Percentiles rank a stretch among this genome's conserved stretches.
Evolutionary conservation across 1,284 basidiomycete species (phyloP).

Genomic region (Tilletia setariae): DNA sequence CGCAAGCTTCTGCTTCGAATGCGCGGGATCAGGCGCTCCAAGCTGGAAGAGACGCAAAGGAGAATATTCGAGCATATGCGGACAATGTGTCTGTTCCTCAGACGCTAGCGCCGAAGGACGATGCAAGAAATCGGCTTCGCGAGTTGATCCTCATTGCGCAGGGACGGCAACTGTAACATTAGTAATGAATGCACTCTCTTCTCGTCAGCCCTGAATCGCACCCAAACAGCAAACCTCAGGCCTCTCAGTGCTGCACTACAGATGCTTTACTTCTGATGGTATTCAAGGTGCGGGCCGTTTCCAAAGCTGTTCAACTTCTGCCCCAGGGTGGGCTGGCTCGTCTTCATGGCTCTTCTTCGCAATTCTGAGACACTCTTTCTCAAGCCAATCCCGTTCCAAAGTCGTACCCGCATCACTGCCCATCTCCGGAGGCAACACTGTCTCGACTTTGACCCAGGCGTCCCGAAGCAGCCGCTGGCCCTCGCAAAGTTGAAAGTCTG

Average conservation of each 20-base stretch:
- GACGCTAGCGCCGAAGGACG: neutral
- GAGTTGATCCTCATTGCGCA: neutral
- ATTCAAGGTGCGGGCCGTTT: neutral
- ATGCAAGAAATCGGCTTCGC: constrained; percentile 3
- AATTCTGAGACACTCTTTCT: constrained; percentile 38
- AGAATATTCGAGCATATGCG: too few species aligned
- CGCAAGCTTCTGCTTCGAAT: neutral
- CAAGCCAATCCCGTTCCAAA: constrained; percentile 20
- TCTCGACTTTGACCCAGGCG: constrained; percentile 72
- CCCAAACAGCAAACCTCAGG: too few species aligned
- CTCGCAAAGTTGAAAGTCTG: constrained; percentile 81
- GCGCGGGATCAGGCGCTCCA: neutral
- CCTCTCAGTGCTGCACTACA: too few species aligned
- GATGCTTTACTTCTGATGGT: too few species aligned
- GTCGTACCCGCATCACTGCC: constrained; percentile 55
- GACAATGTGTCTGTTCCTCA: too few species aligned
- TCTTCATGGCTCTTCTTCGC: constrained; percentile 35
- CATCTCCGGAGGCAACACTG: constrained; percentile 60
- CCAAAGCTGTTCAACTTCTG: neutral
- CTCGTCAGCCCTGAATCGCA: too few species aligned
- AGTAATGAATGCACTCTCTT: too few species aligned
- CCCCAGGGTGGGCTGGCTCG: constrained; percentile 1
- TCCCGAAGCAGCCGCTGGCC: constrained; percentile 73
- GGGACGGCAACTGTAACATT: neutral
- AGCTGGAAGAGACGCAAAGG: neutral